Conservation (phyloP, 345 rosid genomes). For the Salix purpurea region DNA sequence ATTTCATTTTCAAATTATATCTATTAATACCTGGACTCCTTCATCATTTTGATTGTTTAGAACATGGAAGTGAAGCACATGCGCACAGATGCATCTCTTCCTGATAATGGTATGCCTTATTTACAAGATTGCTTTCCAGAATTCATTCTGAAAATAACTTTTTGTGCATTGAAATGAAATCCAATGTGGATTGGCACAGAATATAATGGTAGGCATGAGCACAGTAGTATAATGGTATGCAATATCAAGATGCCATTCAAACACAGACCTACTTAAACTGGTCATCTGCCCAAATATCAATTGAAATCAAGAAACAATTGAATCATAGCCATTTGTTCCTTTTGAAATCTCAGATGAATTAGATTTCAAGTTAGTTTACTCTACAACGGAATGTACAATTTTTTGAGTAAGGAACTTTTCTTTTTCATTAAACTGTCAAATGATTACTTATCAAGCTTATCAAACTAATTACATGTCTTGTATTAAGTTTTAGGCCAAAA, state of each 20-base stretch:
- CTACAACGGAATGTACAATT: background rate
- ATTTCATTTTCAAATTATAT: background rate
- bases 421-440: constrained; percentile 5
- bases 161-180: too few species aligned
- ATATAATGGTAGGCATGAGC: too few species aligned
- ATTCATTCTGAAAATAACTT: too few species aligned
- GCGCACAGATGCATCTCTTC: constrained; percentile 34
- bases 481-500: background rate
- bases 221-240: too few species aligned
- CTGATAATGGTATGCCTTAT: constrained; percentile 31
- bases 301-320: too few species aligned
- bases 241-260: too few species aligned
- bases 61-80: constrained; percentile 42
- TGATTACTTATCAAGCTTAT: background rate
- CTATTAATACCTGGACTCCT: constrained; percentile 6
- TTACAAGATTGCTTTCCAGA: background rate
- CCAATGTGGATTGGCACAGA: background rate
- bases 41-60: constrained; percentile 23
- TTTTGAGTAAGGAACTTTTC: background rate
- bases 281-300: too few species aligned
- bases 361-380: background rate
- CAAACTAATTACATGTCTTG: background rate
- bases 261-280: too few species aligned
- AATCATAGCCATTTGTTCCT: too few species aligned
- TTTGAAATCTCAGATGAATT: too few species aligned